phyloP scores from a whole-genome alignment of 2,329 filamentous ascomycete species.

The Penicillium sp. region DNA sequence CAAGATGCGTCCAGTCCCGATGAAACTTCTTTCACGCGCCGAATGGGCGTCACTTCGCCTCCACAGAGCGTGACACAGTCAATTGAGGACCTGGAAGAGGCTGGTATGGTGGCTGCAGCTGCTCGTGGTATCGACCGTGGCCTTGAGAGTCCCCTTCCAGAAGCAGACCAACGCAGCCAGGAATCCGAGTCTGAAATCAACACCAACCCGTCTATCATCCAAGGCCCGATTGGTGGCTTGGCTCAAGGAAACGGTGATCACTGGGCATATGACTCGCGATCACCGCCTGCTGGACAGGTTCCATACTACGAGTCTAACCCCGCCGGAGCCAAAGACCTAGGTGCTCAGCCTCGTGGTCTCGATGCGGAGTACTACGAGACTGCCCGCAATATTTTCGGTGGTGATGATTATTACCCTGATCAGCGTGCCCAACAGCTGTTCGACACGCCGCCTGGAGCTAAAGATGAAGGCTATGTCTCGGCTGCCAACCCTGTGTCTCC shows the following conservation, averaged over 20 bases:
- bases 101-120: constrained; percentile 65
- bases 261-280: constrained; percentile 60
- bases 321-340: constrained; percentile 55
- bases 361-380: constrained; percentile 66
- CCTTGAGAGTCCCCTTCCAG: constrained; percentile 70
- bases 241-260: constrained; percentile 50
- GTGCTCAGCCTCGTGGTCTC: constrained; percentile 56
- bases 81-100: constrained; percentile 41
- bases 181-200: constrained; percentile 63
- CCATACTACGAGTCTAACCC: constrained; percentile 44
- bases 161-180: constrained; percentile 65
- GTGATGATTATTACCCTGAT: constrained; percentile 40
- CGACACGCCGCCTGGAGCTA: constrained; percentile 61
- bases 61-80: constrained; percentile 56
- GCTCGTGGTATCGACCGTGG: constrained; percentile 69
- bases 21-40: constrained; percentile 40
- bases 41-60: constrained; percentile 50
- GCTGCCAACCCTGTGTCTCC: constrained; percentile 61
- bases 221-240: constrained; percentile 66
- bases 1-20: constrained; percentile 38
- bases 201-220: constrained; percentile 82
- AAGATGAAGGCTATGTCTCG: constrained; percentile 92
- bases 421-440: constrained; percentile 39
- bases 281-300: constrained; percentile 42
- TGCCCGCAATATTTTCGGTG: constrained; percentile 34